Evolutionary conservation across 805 yeast species (phyloP).

Genomic region (Hemisphaericaspora nanyangensis): DNA sequence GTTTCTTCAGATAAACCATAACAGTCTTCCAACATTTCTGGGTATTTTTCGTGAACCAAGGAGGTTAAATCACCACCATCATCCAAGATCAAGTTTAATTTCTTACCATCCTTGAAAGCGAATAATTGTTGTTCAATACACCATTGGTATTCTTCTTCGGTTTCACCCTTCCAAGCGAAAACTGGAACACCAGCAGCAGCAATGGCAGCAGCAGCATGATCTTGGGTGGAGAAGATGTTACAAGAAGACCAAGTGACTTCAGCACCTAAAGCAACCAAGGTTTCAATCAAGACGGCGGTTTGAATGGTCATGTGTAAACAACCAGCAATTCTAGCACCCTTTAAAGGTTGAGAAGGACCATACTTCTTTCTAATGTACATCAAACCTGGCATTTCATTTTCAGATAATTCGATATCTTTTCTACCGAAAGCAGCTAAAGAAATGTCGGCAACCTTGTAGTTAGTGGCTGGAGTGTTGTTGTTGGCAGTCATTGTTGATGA

Average conservation of each 20-base stretch:
- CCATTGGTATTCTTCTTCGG: slow-evolving; percentile 99
- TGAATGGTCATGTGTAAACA: slow-evolving; percentile 99
- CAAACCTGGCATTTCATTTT: slow-evolving; percentile 99
- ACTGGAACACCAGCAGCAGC: slow-evolving; percentile 99
- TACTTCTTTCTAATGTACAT: slow-evolving; percentile 95
- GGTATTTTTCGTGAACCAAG: slow-evolving; percentile 95
- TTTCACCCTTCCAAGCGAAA: slow-evolving; percentile 99
- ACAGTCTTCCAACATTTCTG: slow-evolving; percentile 94
- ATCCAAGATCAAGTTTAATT: slow-evolving; percentile 94
- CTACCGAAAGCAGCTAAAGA: slow-evolving; percentile 99
- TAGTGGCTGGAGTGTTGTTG: slow-evolving; percentile 45
- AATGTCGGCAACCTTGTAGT: slow-evolving; percentile 96
- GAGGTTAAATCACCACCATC: slow-evolving; percentile 99
- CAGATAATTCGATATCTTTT: slow-evolving; percentile 97
- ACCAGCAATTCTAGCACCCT: slow-evolving; percentile 98
- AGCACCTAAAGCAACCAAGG: slow-evolving; percentile 95
- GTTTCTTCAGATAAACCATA: slow-evolving; percentile 98
- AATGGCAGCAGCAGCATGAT: slow-evolving; percentile 99
- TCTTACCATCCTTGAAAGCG: slow-evolving; percentile 93
- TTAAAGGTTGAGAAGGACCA: slow-evolving; percentile 89
- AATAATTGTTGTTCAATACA: slow-evolving; percentile 99
- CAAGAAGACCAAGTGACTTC: slow-evolving; percentile 99
- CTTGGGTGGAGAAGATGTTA: slow-evolving; percentile 99
- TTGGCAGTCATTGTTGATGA: slow-evolving; percentile 25
- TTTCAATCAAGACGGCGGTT: slow-evolving; percentile 98